Evolutionary conservation across 495 filamentous ascomycete genomes (phyloP), one percentile per base, ranked within the genome.

Genomic region (Pseudomonodictys pantanalensis): DNA sequence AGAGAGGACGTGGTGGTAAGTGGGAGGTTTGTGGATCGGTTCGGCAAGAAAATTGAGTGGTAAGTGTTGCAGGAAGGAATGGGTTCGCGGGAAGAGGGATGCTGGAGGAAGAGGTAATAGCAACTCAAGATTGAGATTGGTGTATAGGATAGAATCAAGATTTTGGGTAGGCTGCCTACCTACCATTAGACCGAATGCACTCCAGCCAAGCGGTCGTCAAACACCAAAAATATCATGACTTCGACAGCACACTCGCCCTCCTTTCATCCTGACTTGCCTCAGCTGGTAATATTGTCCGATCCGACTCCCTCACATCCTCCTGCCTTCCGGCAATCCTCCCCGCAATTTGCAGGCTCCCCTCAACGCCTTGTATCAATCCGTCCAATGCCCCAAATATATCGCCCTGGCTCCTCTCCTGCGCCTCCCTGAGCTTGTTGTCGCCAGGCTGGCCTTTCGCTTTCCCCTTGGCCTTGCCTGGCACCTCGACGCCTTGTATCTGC

Each of bases 1-100:
- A 15, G 32, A n/a, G 4, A 41, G 20, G 38, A 18, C 15, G 38
- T 12, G 3, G 3, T 41, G 15, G 63, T 68, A 47, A 70, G 59
- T 24, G 75, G 73, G 29, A 48, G 41, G 47, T 76, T 73, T 42
- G 64, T 75, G 30, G 75, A 77, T 67, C 58, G 74, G 30, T 76
- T 68, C 56, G 75, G 72, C 2, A 41, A 50, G 23, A 53, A 54
- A 11, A 72, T 77, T 20, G 59, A 48, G 26, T 77, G 73, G 75
- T 77, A 56, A 29, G 22, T 24, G 22, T 8, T 35, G 20, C 44
- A 10, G 23, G 10, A 23, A 52, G n/a, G 30, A 52, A 41, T 22
- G 29, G 12, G 28, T 24, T 28, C 10, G 10, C 8, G 25, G 12
- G 25, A 17, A 5, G 3, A 17, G 22, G 22, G 11, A 18, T 15